Conservation (phyloP, 306 rosid genomes). For the Carpinus fangiana region DNA sequence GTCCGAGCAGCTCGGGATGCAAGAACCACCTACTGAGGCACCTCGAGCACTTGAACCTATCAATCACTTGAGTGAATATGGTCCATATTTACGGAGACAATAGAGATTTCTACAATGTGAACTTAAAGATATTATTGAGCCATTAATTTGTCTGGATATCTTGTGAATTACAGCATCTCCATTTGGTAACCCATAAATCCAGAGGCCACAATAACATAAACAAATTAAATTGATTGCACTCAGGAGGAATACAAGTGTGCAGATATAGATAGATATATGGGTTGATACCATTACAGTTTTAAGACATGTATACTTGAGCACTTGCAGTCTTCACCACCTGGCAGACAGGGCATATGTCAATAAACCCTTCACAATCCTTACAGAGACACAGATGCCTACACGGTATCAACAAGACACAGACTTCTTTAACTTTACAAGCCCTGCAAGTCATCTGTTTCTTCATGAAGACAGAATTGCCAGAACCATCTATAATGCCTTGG, state of each 20-base stretch:
- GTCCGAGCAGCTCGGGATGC: neutral
- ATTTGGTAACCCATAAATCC: neutral
- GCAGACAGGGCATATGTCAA: slow-evolving; percentile 36
- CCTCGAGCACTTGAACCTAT: no score
- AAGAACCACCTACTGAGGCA: neutral
- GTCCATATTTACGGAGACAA: no score
- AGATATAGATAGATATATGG: neutral
- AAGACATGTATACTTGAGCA: slow-evolving; percentile 29
- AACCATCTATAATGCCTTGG: neutral
- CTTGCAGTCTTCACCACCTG: slow-evolving; percentile 26
- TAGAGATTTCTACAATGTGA: neutral
- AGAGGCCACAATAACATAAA: neutral
- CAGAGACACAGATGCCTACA: slow-evolving; percentile 42
- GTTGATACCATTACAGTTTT: slow-evolving; percentile 1
- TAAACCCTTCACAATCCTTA: slow-evolving; percentile 34
- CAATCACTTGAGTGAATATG: no score
- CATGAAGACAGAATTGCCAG: slow-evolving; percentile 1
- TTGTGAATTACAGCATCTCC: neutral
- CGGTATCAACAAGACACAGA: slow-evolving; percentile 34
- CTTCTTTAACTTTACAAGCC: slow-evolving; percentile 31
- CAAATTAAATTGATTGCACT: neutral
- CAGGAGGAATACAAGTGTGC: neutral
- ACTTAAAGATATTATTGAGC: neutral
- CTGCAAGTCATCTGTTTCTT: slow-evolving; percentile 28
- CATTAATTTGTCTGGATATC: neutral